Conservation (phyloP, 2,329 filamentous ascomycete genomes). For the Dactylellina parvicollis region DNA sequence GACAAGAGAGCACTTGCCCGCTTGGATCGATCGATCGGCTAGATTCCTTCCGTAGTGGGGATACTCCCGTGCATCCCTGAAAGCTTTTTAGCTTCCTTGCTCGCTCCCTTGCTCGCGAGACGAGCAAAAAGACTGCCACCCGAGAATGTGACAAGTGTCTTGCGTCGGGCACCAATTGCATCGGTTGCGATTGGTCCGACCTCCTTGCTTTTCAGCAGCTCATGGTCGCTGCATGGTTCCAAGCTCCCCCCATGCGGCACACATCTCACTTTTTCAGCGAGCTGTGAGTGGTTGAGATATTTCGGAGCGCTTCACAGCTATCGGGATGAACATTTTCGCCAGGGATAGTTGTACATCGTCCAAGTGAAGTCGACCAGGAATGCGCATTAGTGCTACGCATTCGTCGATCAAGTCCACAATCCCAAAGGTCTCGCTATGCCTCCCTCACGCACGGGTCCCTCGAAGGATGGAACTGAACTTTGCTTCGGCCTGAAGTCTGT, state of each 20-base stretch:
- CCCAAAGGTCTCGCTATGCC: too few species aligned
- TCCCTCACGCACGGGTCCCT: too few species aligned
- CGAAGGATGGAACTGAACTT: too few species aligned
- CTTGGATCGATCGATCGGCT: conserved; percentile 46
- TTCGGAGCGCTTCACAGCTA: too few species aligned
- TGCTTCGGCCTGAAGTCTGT: too few species aligned
- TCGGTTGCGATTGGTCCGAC: conserved; percentile 34
- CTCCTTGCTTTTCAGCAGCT: conserved; percentile 46
- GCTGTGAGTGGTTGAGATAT: not conserved
- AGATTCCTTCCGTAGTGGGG: conserved; percentile 46
- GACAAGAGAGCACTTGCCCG: not conserved
- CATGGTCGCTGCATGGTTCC: not conserved
- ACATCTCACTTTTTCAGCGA: conserved; percentile 1
- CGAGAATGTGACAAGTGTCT: conserved; percentile 51
- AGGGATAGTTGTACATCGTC: too few species aligned
- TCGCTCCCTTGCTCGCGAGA: not conserved
- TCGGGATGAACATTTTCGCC: too few species aligned
- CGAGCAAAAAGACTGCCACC: conserved; percentile 3
- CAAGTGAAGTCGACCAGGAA: too few species aligned
- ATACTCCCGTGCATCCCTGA: conserved; percentile 35
- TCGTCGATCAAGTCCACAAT: too few species aligned
- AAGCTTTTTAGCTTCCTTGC: conserved; percentile 9
- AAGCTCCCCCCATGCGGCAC: not conserved
- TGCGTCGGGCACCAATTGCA: conserved; percentile 28
- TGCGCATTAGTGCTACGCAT: too few species aligned